These are phyloP conservation scores for Cavenderia fasciculata DNA, from an alignment of 78 protist genomes.

Conservation along the genomic window DNA sequence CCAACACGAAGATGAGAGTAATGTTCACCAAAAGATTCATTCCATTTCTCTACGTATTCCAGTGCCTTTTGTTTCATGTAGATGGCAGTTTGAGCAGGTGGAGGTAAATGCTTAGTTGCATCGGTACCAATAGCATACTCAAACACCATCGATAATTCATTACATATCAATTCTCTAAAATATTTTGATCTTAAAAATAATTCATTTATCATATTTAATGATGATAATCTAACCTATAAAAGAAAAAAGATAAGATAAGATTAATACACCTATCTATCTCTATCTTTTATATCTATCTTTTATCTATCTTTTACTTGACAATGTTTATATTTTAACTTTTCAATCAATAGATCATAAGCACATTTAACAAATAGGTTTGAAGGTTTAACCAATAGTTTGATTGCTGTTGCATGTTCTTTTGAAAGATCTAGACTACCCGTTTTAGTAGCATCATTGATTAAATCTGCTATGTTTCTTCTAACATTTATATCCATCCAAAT, in stretches of 20 bases:
- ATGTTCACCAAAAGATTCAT: constrained; percentile 55
- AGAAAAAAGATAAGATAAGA: background rate
- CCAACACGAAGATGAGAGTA: constrained; percentile 20
- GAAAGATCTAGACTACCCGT: constrained; percentile 38
- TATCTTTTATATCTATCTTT: too few species aligned
- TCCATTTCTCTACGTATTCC: constrained; percentile 52
- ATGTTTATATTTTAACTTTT: constrained; percentile 41
- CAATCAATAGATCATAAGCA: constrained; percentile 53
- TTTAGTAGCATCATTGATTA: constrained; percentile 40
- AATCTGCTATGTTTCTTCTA: constrained; percentile 53
- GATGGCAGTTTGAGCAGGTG: constrained; percentile 34
- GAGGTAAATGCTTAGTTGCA: constrained; percentile 38
- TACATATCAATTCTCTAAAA: constrained; percentile 64
- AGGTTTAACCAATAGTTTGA: constrained; percentile 23
- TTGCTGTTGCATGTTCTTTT: constrained; percentile 12
- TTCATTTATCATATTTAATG: constrained; percentile 62
- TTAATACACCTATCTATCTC: too few species aligned
- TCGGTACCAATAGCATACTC: constrained; percentile 50
- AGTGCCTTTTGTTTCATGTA: constrained; percentile 31
- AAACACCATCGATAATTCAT: constrained; percentile 8
- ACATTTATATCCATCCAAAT: constrained; percentile 42
- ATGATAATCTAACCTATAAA: constrained; percentile 59
- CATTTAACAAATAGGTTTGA: constrained; percentile 53
- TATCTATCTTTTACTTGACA: too few species aligned
- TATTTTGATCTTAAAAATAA: constrained; percentile 64